A percentile compares a stretch with the other conserved stretches of the same genome.
Conservation (phyloP, 768 basidiomycete species). For the Bullera alba region DNA sequence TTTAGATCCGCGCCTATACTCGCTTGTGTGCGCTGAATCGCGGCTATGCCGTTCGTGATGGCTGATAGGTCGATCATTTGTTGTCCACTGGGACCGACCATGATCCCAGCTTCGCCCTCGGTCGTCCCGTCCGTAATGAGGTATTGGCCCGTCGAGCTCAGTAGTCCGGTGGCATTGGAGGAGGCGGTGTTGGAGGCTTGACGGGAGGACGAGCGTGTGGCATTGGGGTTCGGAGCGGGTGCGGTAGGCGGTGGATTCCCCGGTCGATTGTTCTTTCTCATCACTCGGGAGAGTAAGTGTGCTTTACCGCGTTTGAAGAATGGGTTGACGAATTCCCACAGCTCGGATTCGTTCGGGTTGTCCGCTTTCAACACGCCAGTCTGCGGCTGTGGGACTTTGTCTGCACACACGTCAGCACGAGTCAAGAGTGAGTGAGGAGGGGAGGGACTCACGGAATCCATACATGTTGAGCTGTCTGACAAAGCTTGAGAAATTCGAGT, state of each 20-base stretch:
- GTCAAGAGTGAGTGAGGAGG: not conserved
- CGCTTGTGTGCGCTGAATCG: slow-evolving; percentile 85
- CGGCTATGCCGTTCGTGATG: slow-evolving; percentile 71
- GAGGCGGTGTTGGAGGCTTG: slow-evolving; percentile 4
- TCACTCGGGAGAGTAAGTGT: slow-evolving; percentile 77
- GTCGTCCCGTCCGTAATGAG: slow-evolving; percentile 39
- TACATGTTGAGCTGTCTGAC: slow-evolving; percentile 47
- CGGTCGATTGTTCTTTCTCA: slow-evolving; percentile 63
- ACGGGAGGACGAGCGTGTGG: slow-evolving; percentile 7
- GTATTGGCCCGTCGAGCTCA: not conserved
- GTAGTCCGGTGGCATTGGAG: not conserved
- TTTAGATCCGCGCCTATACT: slow-evolving; percentile 84
- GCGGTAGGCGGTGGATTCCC: slow-evolving; percentile 15
- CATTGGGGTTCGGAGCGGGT: slow-evolving; percentile 9
- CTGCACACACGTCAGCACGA: slow-evolving; percentile 10
- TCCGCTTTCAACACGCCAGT: slow-evolving; percentile 85
- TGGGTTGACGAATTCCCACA: slow-evolving; percentile 77
- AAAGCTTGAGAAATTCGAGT: slow-evolving; percentile 47
- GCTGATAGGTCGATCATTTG: slow-evolving; percentile 62
- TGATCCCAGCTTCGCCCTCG: slow-evolving; percentile 25
- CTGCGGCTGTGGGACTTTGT: slow-evolving; percentile 75
- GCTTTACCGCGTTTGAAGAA: slow-evolving; percentile 85
- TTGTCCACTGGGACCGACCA: slow-evolving; percentile 24
- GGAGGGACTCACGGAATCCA: slow-evolving; percentile 60
- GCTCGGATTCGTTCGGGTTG: slow-evolving; percentile 46